Base-by-base conservation (phyloP, 1,284 basidiomycete genomes). In the Boletellus deceptivus region DNA sequence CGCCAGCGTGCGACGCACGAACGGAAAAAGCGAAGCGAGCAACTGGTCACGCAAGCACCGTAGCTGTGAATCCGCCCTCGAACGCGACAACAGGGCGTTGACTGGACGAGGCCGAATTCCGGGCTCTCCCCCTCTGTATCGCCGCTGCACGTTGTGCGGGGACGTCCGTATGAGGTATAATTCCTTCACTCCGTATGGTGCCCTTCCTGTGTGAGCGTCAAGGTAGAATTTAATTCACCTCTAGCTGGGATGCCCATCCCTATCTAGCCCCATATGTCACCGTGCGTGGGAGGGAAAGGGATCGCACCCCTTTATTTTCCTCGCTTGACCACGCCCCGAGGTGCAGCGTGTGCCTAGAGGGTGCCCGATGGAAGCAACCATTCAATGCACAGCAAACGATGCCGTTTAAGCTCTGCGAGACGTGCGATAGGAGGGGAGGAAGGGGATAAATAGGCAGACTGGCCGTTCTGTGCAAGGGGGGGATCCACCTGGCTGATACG, bases 371-470 rank as follows among this genome's bases (percentile, higher is more conserved):
- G 49, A 43, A 43, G 45, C 25, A 25, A 25, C 3, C 2, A 25
- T 25, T 25, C 25, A 25, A 25, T 25, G 25, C 3, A 18, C 40
- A 27, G 48, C 29, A 46, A 29, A 16, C 6, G n/a, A 29, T 37
- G 16, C 16, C 27, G 36, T 36, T 35, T 20, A 14, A 25, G 25
- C 25, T 25, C 25, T 25, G 25, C 25, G 25, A 25, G 8, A 25
- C 8, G 7, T 25, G 25, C 25, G 25, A 25, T 25, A 25, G 25
- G 25, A 8, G 25, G 7, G 8, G 14, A 24, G 14, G 38, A n/a
- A 14, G 18, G 10, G 14, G 44, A 55, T 64, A 58, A 61, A 63
- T 62, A 64, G 33, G 24, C 7, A 13, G 31, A 25, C 20, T 22
- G 34, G 27, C 38, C 24, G 20, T 22, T 27, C 7, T 25, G 25